A percentile compares a stretch with the other conserved stretches of the same genome.
Evolutionary conservation across 345 rosid species (phyloP).

Genomic region (Populus davidiana): DNA sequence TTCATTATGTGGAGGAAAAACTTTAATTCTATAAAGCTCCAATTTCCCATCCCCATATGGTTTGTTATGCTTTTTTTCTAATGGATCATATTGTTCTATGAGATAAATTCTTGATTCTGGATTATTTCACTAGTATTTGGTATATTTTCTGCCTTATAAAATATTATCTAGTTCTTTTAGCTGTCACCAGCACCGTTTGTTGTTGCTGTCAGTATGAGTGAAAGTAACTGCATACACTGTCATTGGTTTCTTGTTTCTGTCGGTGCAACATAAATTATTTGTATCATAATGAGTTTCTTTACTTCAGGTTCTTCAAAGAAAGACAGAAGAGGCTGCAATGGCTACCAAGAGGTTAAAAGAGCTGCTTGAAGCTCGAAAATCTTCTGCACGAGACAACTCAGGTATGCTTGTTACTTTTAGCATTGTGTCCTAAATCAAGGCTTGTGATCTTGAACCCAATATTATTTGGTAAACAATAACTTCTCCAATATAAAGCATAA

Average conservation of each 20-base stretch:
- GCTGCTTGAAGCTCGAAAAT: slow-evolving; percentile 94
- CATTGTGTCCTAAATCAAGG: not conserved
- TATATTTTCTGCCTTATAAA: not conserved
- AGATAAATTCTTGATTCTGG: not conserved
- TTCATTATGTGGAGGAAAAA: not conserved
- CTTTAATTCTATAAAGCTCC: not conserved
- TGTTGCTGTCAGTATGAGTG: not conserved
- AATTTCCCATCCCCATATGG: not conserved
- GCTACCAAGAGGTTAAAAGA: slow-evolving; percentile 97
- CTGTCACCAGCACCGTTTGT: not conserved
- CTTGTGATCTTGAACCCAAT: not conserved
- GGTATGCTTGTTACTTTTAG: slow-evolving; percentile 33
- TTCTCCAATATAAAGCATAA: not conserved
- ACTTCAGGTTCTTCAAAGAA: slow-evolving; percentile 92
- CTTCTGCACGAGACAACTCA: slow-evolving; percentile 69
- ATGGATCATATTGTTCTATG: not conserved
- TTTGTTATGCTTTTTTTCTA: not conserved
- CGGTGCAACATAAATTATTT: slow-evolving; percentile 2
- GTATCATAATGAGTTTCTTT: slow-evolving; percentile 5
- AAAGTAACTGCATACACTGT: not conserved
- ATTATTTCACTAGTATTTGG: not conserved
- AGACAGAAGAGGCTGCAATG: slow-evolving; percentile 98
- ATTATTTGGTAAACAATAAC: slow-evolving; percentile 3
- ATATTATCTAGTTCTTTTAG: not conserved
- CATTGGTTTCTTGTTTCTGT: not conserved